Evolutionary conservation across 2,329 filamentous ascomycete species (phyloP), one percentile per base, ranked within the genome.

Genomic region (Ophiostoma quercus): DNA sequence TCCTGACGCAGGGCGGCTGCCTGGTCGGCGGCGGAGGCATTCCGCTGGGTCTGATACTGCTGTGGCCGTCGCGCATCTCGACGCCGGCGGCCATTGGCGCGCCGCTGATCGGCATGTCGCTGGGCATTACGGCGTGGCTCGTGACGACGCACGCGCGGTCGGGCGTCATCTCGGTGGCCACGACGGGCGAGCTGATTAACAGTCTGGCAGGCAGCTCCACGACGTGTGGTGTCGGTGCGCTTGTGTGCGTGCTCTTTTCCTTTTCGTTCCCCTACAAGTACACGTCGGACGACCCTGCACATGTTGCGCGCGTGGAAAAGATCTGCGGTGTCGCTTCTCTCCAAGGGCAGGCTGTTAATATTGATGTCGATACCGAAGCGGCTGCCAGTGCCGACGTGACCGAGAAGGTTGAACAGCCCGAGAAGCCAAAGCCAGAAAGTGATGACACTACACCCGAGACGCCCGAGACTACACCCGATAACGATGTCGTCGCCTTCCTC

Each of bases 401-500:
- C 8, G 11, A 8, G 5, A 34, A 34, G 51, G 12, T n/a, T 2
- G 51, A 57, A 25, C 16, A 19, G 16, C 43, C 47, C 2, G 47
- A 51, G 1, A 9, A 51, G 9, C n/a, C 51, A 25, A n/a, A 22
- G 9, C n/a, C 51, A 25, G 51, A 22, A 2, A 57, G 8, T 11
- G 51, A 8, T 25, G 51, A 25, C 25, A 22, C 22, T 57, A 25
- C 51, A 29, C 51, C 22, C n/a, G 22, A 22, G 8, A 57, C 51
- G 3, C 22, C 51, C 22, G 51, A 57, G 9, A 6, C 80, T 79
- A 14, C 77, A 77, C 69, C 37, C 34, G 77, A 77, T 37, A 82
- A 82, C 69, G 79, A 80, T 32, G 74, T 82, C 4, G 78, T 81
- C 4, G 79, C 80, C 71, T 82, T 78, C 70, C 78, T 82, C 5